phyloP scores from a whole-genome alignment of 768 basidiomycete genomes.

The Peribolospora baueri region DNA sequence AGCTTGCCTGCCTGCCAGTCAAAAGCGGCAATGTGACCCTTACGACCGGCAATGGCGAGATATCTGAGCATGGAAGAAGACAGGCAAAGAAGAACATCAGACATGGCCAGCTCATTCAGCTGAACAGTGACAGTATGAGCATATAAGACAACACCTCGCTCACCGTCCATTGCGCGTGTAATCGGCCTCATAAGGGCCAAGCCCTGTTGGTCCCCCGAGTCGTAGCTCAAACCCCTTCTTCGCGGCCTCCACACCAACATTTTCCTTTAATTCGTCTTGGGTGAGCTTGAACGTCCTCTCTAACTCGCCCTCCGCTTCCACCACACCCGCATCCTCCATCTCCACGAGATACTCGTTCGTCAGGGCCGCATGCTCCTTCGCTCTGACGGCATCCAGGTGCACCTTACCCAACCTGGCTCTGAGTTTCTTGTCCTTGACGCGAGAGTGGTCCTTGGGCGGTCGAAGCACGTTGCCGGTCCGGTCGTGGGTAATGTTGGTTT shows the following conservation, averaged over 20 bases:
- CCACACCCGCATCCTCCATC: slow-evolving; percentile 41
- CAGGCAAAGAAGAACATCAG: not conserved
- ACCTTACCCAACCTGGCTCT: too few relatives aligned
- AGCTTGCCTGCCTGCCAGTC: slow-evolving; percentile 74
- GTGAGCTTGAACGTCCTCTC: slow-evolving; percentile 74
- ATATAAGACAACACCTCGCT: slow-evolving; percentile 9
- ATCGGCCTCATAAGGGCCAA: slow-evolving; percentile 54
- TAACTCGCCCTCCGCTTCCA: slow-evolving; percentile 52
- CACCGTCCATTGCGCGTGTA: slow-evolving; percentile 82
- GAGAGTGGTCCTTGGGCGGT: too few relatives aligned
- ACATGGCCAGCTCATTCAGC: not conserved
- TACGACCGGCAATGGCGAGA: slow-evolving; percentile 55
- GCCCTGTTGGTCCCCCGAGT: slow-evolving; percentile 32
- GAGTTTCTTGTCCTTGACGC: too few relatives aligned
- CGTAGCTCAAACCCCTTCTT: slow-evolving; percentile 42
- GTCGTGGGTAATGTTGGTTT: too few relatives aligned
- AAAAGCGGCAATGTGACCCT: slow-evolving; percentile 74
- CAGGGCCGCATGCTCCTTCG: too few relatives aligned
- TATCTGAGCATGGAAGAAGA: slow-evolving; percentile 29
- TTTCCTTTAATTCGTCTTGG: slow-evolving; percentile 44
- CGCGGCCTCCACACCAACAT: slow-evolving; percentile 16
- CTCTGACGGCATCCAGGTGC: too few relatives aligned
- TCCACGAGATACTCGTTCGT: slow-evolving; percentile 29
- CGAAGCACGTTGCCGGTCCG: too few relatives aligned
- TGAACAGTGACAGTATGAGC: not conserved